Percentiles rank a stretch among this genome's conserved stretches.
These are phyloP conservation scores for Stagonosporopsis rhizophila DNA, from an alignment of 2,329 filamentous ascomycete genomes.

Conservation along the genomic window DNA sequence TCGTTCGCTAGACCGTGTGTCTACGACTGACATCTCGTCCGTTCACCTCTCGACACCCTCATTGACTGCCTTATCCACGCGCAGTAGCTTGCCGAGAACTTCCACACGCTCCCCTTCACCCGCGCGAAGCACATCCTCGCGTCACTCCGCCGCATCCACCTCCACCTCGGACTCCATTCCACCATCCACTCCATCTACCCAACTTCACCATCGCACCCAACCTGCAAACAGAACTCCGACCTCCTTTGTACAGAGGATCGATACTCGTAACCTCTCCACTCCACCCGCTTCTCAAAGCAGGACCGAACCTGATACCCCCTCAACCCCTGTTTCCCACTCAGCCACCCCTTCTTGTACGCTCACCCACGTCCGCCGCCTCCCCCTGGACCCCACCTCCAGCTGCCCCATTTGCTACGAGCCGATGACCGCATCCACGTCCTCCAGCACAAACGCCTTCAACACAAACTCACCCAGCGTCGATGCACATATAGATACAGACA, in stretches of 20 bases:
- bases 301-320: not conserved
- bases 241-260: no score
- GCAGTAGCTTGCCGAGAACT: not conserved
- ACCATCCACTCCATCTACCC: no score
- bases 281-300: not conserved
- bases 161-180: not conserved
- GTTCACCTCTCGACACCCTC: not conserved
- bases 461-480: not conserved
- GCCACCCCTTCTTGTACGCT: constrained; percentile 8
- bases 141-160: not conserved
- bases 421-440: not conserved
- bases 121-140: not conserved
- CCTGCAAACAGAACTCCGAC: not conserved
- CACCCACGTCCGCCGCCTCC: constrained; percentile 25
- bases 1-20: not conserved
- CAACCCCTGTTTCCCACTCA: no score
- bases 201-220: no score
- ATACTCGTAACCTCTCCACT: not conserved
- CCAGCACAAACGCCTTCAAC: not conserved
- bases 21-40: not conserved
- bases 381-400: constrained; percentile 9
- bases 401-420: constrained; percentile 18
- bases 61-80: not conserved
- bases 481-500: not conserved
- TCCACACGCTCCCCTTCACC: not conserved